These are phyloP conservation scores for Suillus discolor DNA, from an alignment of 768 basidiomycete species.

Conservation along the genomic window DNA sequence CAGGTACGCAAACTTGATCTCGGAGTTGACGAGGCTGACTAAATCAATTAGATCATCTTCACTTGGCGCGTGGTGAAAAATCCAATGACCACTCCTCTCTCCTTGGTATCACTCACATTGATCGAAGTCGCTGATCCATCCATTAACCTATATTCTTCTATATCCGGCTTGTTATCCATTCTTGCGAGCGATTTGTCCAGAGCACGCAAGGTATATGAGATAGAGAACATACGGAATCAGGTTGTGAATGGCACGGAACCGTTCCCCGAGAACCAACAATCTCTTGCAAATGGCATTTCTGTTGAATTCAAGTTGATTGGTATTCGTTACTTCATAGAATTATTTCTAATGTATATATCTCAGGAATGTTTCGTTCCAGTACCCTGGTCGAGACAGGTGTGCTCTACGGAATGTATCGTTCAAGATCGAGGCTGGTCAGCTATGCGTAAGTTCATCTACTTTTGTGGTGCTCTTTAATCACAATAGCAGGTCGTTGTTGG, in stretches of 20 bases:
- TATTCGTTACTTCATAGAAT: conserved; percentile 15
- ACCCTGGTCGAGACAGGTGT: no score
- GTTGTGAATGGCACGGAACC: conserved; percentile 52
- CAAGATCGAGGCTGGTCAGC: no score
- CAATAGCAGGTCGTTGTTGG: conserved; percentile 68
- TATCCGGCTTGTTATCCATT: conserved; percentile 56
- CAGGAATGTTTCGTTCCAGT: conserved; percentile 73
- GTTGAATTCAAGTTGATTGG: conserved; percentile 53
- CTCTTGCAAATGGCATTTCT: conserved; percentile 50
- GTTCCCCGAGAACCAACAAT: conserved; percentile 52
- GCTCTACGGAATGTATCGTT: no score
- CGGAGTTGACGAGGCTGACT: background rate
- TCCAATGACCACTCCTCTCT: conserved; percentile 62
- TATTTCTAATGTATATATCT: background rate
- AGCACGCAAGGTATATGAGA: conserved; percentile 64
- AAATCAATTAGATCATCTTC: background rate
- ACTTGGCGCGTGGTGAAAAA: background rate
- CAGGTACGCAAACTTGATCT: background rate
- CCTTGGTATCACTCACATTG: conserved; percentile 62
- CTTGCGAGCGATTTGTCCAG: conserved; percentile 49
- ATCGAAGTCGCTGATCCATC: conserved; percentile 57
- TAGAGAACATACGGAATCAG: conserved; percentile 58
- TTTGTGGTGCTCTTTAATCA: no score
- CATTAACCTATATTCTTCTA: conserved; percentile 47
- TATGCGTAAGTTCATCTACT: no score